Percentiles rank a stretch among this genome's conserved stretches.
These are phyloP conservation scores for Zygoascus meyerae DNA, from an alignment of 1,139 yeast species.

Conservation along the genomic window DNA sequence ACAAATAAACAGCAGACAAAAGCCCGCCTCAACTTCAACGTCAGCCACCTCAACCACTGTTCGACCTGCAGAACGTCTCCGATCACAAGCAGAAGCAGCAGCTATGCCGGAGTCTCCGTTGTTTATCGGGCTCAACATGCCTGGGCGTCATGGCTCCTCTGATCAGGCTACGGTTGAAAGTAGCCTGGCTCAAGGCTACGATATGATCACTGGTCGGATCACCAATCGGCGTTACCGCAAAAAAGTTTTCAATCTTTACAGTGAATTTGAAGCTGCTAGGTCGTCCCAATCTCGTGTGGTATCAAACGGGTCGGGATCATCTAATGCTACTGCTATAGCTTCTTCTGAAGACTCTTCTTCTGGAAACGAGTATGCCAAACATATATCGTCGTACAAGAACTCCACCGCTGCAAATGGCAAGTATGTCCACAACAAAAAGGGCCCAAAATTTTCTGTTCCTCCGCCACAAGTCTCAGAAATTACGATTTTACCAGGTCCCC, in stretches of 20 bases:
- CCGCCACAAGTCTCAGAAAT: constrained; percentile 29
- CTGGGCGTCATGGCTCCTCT: constrained; percentile 30
- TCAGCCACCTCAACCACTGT: neutral
- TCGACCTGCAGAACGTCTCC: neutral
- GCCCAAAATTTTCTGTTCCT: constrained; percentile 14
- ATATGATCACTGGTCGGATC: constrained; percentile 35
- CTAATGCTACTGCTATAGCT: constrained; percentile 2
- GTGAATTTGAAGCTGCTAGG: constrained; percentile 17
- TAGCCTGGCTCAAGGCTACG: constrained; percentile 33
- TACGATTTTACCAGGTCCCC: constrained; percentile 34
- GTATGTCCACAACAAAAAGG: neutral
- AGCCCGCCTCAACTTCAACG: neutral
- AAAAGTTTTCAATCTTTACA: constrained; percentile 27
- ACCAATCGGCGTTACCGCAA: constrained; percentile 31
- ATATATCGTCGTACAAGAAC: constrained; percentile 3
- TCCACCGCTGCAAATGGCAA: constrained; percentile 4
- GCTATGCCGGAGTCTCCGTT: constrained; percentile 14
- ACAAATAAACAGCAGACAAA: neutral
- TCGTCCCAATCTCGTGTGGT: neutral
- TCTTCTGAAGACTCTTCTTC: constrained; percentile 6
- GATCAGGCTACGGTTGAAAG: constrained; percentile 29
- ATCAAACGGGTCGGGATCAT: constrained; percentile 1
- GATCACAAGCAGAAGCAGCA: neutral
- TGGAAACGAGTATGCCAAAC: constrained; percentile 3
- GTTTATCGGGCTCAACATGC: constrained; percentile 35